These are phyloP conservation scores for Fusarium drepaniforme DNA, from an alignment of 2,329 filamentous ascomycete species.

Conservation along the genomic window DNA sequence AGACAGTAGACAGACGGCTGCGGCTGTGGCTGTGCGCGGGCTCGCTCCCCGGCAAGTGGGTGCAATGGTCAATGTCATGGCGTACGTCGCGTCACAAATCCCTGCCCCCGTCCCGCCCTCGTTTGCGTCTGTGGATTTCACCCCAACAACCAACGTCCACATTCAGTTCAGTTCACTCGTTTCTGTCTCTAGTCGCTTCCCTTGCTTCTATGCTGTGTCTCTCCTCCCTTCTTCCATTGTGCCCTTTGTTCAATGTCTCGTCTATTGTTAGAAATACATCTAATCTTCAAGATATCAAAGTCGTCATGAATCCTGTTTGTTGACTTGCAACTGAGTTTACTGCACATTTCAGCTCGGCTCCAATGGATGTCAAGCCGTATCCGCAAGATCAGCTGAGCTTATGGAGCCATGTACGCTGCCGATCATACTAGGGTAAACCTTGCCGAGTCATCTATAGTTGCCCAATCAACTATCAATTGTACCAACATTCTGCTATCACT, in stretches of 20 bases:
- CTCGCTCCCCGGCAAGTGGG: constrained; percentile 18
- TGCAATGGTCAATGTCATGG: neutral
- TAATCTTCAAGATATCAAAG: neutral
- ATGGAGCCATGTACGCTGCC: constrained; percentile 17
- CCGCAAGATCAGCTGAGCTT: neutral
- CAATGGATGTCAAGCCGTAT: neutral
- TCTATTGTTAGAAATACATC: neutral
- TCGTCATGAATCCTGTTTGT: neutral
- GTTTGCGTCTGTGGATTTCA: constrained; percentile 11
- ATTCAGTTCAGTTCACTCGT: neutral
- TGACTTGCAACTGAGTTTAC: neutral
- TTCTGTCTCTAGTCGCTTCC: neutral
- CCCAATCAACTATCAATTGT: constrained; percentile 37
- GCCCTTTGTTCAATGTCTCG: constrained; percentile 18
- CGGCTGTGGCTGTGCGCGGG: constrained; percentile 25
- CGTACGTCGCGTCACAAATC: neutral
- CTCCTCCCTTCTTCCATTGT: neutral
- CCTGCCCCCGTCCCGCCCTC: constrained; percentile 10
- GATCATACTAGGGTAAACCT: constrained; percentile 17
- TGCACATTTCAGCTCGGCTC: neutral
- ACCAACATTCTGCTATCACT: neutral
- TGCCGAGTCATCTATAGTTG: constrained; percentile 24
- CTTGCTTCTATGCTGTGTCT: neutral
- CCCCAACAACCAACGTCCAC: constrained; percentile 31
- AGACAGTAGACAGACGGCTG: constrained; percentile 6